Evolutionary conservation across 495 filamentous ascomycete species (phyloP), one percentile per base, ranked within the genome.

Genomic region (Daldinia loculata): DNA sequence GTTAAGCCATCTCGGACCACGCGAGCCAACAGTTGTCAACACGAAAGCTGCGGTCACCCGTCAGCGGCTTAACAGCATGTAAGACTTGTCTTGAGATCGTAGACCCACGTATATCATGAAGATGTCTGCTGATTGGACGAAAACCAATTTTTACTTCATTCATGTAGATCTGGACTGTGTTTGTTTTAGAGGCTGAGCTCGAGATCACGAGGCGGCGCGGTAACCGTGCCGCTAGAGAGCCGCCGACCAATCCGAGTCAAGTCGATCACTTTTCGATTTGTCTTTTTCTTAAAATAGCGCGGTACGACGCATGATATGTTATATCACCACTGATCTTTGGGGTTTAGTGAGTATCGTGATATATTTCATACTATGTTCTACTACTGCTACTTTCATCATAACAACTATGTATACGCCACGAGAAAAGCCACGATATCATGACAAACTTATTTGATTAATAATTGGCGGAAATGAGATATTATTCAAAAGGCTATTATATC

Each of bases 141-240:
- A 45, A 51, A n/a, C 41, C 19, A 48, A 45, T 11, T 11, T 48
- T 41, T 41, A 2, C 39, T 41, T 41, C 6, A 17, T 17, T 3
- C 19, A 12, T 24, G 36, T 24, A 19, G 38, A 19, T 45, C 55
- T 60, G 38, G 27, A 30, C 43, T 32, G 30, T 32, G 36, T 29
- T 4, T 55, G 3, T 48, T 6, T 14, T 17, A 55, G 67, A 39
- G 67, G 67, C 67, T 65, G 27, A 65, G 67, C 34, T 45, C 1
- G 11, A 56, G 45, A 65, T 65, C 67, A 65, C 67, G 56, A 70
- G 67, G 39, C 32, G 14, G 22, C 38, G 26, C 48, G 22, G 55
- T 26, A 17, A 1, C 56, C 52, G 68, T 63, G 67, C 67, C 61
- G 50, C 56, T 45, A 3, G 27, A 30, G 1, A 43, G 53, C 38